Evolutionary conservation across 2,329 filamentous ascomycete genomes (phyloP).

Genomic region (Aspergillus versicolor): DNA sequence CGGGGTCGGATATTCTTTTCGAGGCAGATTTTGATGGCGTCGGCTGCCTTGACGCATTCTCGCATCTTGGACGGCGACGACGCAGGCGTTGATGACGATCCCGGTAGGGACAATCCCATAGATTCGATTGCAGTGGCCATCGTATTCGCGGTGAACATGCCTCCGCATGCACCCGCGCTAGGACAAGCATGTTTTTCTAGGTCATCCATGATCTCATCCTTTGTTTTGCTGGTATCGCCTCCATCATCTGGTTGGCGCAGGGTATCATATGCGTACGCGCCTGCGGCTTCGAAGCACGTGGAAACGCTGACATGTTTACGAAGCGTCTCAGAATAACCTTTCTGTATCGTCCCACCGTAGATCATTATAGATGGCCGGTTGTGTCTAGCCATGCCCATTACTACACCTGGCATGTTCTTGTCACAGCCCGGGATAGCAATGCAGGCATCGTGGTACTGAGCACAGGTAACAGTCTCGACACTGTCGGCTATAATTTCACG

Average conservation of each 20-base stretch:
- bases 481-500: constrained; percentile 92
- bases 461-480: constrained; percentile 89
- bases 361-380: constrained; percentile 94
- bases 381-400: constrained; percentile 87
- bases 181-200: constrained; percentile 78
- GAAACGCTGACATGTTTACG: constrained; percentile 82
- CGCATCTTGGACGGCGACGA: constrained; percentile 78
- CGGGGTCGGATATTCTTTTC: constrained; percentile 77
- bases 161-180: constrained; percentile 76
- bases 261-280: constrained; percentile 75
- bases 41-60: constrained; percentile 78
- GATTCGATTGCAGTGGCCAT: constrained; percentile 91
- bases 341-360: constrained; percentile 87
- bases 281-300: constrained; percentile 83
- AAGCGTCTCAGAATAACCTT: constrained; percentile 76
- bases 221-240: constrained; percentile 63
- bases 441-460: constrained; percentile 89
- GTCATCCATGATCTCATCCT: constrained; percentile 79
- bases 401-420: constrained; percentile 94
- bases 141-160: constrained; percentile 94
- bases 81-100: constrained; percentile 80
- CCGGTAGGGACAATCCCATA: constrained; percentile 79
- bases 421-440: constrained; percentile 92
- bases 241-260: constrained; percentile 68
- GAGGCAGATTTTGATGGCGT: constrained; percentile 76